These are phyloP conservation scores for Vigna hirtella DNA, from an alignment of 306 rosid species.

Conservation along the genomic window DNA sequence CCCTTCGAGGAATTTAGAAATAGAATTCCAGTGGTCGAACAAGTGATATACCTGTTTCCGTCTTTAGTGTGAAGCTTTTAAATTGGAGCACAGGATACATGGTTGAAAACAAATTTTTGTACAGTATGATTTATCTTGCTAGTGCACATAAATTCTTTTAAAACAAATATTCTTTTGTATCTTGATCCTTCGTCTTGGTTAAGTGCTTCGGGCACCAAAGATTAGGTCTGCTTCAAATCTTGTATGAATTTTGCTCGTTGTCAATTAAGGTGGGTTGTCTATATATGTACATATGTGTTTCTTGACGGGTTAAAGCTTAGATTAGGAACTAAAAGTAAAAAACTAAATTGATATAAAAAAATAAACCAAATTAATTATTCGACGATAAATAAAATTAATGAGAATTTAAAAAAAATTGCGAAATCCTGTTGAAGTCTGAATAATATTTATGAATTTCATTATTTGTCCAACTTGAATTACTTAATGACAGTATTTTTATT, in stretches of 20 bases:
- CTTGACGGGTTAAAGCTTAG: too few relatives aligned
- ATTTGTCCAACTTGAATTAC: too few relatives aligned
- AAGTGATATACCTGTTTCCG: conserved; percentile 54
- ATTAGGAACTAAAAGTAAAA: too few relatives aligned
- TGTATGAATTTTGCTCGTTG: background rate
- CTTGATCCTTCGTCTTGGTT: conserved; percentile 47
- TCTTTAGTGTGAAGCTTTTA: conserved; percentile 38
- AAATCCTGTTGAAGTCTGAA: too few relatives aligned
- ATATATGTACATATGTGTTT: too few relatives aligned
- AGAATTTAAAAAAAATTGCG: too few relatives aligned
- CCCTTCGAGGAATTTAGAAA: conserved; percentile 89
- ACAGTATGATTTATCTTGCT: conserved; percentile 58
- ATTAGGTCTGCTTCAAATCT: conserved; percentile 47
- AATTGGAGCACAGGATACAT: conserved; percentile 44
- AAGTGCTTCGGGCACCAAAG: conserved; percentile 36
- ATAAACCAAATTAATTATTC: too few relatives aligned
- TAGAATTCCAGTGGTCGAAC: conserved; percentile 99
- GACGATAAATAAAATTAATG: too few relatives aligned
- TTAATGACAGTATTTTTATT: too few relatives aligned
- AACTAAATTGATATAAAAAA: too few relatives aligned
- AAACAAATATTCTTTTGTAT: conserved; percentile 61
- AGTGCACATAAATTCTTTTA: conserved; percentile 70
- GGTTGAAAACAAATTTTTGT: conserved; percentile 40
- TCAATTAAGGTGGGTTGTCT: too few relatives aligned
- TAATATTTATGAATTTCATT: too few relatives aligned